Evolutionary conservation across 1,284 basidiomycete genomes (phyloP).

Genomic region (Polyporus tsugae): DNA sequence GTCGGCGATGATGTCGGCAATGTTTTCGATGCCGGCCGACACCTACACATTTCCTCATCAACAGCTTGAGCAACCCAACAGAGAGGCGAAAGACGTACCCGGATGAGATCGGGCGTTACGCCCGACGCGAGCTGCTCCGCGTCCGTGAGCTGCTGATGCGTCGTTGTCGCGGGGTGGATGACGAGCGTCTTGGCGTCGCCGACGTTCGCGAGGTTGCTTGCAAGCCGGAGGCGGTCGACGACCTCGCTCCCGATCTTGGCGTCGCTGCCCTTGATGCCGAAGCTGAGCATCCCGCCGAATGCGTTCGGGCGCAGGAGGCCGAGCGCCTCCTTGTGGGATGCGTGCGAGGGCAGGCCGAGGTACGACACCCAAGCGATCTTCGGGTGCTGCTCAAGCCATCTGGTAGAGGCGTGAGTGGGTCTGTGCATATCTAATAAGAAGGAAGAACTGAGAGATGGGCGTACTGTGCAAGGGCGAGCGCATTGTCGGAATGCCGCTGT

Average conservation of each 20-base stretch:
- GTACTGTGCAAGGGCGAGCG: conserved; percentile 74
- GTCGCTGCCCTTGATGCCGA: conserved; percentile 80
- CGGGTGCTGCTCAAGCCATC: conserved; percentile 76
- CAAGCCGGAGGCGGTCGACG: conserved; percentile 80
- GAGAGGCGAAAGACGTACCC: conserved; percentile 55
- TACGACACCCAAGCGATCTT: conserved; percentile 87
- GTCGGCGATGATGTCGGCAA: conserved; percentile 87
- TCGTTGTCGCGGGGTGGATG: conserved; percentile 86
- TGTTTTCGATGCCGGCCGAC: conserved; percentile 84
- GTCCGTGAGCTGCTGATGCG: conserved; percentile 79
- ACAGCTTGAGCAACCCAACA: neutral
- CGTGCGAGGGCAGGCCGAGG: conserved; percentile 75
- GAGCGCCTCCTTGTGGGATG: conserved; percentile 69
- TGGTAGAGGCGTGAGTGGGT: conserved; percentile 20
- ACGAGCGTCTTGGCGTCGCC: conserved; percentile 86
- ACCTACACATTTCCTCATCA: conserved; percentile 47
- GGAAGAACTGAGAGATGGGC: conserved; percentile 27
- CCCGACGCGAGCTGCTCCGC: conserved; percentile 78
- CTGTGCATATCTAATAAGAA: neutral
- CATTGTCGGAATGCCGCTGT: conserved; percentile 81
- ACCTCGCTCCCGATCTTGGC: conserved; percentile 66
- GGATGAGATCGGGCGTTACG: conserved; percentile 83
- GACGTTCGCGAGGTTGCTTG: conserved; percentile 82
- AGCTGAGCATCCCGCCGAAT: conserved; percentile 84
- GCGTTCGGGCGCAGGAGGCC: conserved; percentile 62